Evolutionary conservation across 1,284 basidiomycete genomes (phyloP).

Genomic region (Tylopilus sp.): DNA sequence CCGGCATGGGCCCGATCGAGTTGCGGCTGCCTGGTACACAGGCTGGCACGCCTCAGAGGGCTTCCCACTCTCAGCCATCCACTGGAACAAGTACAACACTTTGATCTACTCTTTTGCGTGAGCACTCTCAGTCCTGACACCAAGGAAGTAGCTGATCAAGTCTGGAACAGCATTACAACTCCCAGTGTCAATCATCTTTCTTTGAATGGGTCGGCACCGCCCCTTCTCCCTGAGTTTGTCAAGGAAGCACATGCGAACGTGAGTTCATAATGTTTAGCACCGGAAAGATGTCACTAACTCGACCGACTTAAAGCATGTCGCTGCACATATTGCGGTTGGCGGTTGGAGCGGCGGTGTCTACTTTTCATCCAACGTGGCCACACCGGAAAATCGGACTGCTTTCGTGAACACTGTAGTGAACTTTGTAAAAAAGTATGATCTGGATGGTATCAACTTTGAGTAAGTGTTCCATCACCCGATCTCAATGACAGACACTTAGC

Average conservation of each 20-base stretch:
- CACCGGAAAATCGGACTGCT: conserved; percentile 64
- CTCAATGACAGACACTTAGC: conserved; percentile 10
- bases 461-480: conserved; percentile 14
- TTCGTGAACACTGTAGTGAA: conserved; percentile 76
- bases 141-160: conserved; percentile 3
- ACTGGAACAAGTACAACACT: conserved; percentile 64
- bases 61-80: conserved; percentile 54
- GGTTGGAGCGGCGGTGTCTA: conserved; percentile 83
- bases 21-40: conserved; percentile 45
- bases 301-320: conserved; percentile 59
- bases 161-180: conserved; percentile 53
- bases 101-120: conserved; percentile 58
- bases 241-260: conserved; percentile 59
- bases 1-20: neutral
- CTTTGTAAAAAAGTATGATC: conserved; percentile 64
- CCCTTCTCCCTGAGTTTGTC: conserved; percentile 64
- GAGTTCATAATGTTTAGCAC: conserved; percentile 1
- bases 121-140: conserved; percentile 2
- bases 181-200: conserved; percentile 51
- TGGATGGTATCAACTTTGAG: conserved; percentile 43
- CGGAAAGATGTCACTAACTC: conserved; percentile 3
- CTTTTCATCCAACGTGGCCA: conserved; percentile 79
- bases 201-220: conserved; percentile 51
- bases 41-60: conserved; percentile 56
- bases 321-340: conserved; percentile 82